Conservation (phyloP, 148 eudicot species). For the Dysphania ambrosioides region DNA sequence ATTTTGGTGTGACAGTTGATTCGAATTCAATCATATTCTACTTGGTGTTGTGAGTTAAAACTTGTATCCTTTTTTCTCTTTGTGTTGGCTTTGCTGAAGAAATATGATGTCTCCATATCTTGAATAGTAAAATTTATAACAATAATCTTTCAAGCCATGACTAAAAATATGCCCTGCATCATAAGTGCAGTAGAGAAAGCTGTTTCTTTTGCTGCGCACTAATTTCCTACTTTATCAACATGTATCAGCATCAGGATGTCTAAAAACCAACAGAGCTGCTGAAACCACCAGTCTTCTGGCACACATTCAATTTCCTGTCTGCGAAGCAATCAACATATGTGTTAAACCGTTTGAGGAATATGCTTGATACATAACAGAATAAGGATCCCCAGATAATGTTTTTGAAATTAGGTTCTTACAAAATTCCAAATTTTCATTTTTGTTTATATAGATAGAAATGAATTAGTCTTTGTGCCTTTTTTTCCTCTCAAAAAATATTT, state of each 20-base stretch:
- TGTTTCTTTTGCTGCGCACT: background rate
- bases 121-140: background rate
- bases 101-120: background rate
- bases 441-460: too few species aligned
- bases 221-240: conserved; percentile 1
- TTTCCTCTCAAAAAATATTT: too few species aligned
- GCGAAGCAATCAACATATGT: background rate
- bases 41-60: background rate
- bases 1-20: conserved; percentile 3
- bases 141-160: background rate
- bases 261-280: background rate
- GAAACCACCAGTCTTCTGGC: background rate
- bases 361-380: background rate
- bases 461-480: too few species aligned
- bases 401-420: background rate
- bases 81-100: background rate
- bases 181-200: background rate
- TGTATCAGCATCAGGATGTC: background rate
- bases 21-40: background rate
- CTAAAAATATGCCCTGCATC: background rate
- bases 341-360: background rate
- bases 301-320: background rate
- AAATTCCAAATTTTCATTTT: background rate
- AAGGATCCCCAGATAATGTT: background rate
- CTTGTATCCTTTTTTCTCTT: too few species aligned